A percentile compares a stretch with the other conserved stretches of the same genome.
These are phyloP conservation scores for Viridothelium virens DNA, from an alignment of 495 filamentous ascomycete species.

Conservation along the genomic window DNA sequence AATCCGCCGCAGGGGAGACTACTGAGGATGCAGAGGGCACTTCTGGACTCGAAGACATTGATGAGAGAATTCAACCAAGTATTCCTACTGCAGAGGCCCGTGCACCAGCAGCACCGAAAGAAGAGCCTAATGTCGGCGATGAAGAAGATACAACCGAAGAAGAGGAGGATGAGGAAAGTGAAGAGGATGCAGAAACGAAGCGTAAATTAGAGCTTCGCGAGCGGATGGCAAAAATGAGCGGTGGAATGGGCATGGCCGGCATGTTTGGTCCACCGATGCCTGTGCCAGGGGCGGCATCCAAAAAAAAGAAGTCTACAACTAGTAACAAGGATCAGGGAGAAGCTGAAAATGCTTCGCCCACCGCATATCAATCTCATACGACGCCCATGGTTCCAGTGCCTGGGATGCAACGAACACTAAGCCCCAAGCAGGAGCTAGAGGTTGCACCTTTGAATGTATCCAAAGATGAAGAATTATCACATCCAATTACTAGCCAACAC, in stretches of 20 bases:
- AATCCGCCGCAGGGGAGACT: conserved; percentile 77
- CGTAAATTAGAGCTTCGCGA: conserved; percentile 84
- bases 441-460: conserved; percentile 20
- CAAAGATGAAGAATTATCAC: conserved; percentile 25
- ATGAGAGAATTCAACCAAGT: conserved; percentile 40
- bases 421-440: conserved; percentile 28
- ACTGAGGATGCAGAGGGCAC: conserved; percentile 73
- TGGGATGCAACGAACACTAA: conserved; percentile 51
- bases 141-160: conserved; percentile 43
- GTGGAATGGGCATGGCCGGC: conserved; percentile 94
- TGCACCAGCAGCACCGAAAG: conserved; percentile 22
- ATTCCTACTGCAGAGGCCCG: conserved; percentile 15
- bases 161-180: conserved; percentile 80
- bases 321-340: conserved; percentile 36
- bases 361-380: conserved; percentile 47
- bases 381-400: conserved; percentile 69
- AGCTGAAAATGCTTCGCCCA: conserved; percentile 42
- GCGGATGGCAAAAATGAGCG: conserved; percentile 97
- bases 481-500: conserved; percentile 27
- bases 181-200: conserved; percentile 82
- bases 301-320: conserved; percentile 51
- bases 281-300: conserved; percentile 51
- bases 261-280: conserved; percentile 80
- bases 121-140: conserved; percentile 33
- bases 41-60: conserved; percentile 65